Evolutionary conservation across 768 basidiomycete species (phyloP).

Genomic region (Leucogyrophana mollusca): DNA sequence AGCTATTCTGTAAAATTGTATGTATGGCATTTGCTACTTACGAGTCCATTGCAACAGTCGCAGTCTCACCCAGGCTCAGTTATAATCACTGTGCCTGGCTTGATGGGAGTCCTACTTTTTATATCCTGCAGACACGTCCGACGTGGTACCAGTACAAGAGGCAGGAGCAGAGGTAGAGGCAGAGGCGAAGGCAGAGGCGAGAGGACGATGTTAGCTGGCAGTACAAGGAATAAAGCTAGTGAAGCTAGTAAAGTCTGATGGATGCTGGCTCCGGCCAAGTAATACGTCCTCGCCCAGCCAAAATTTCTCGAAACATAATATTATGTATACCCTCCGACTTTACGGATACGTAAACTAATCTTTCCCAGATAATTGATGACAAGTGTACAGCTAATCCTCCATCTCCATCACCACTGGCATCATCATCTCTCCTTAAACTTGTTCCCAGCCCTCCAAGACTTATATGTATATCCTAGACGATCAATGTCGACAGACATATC

Average conservation of each 20-base stretch:
- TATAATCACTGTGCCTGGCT: conserved; percentile 3
- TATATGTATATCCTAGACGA: too few species aligned
- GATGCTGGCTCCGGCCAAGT: too few species aligned
- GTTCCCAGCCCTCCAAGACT: too few species aligned
- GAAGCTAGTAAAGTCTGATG: too few species aligned
- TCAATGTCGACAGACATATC: too few species aligned
- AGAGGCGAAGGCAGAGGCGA: too few species aligned
- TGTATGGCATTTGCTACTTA: conserved; percentile 13
- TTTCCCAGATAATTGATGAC: conserved; percentile 11
- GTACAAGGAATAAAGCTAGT: too few species aligned
- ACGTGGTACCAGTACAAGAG: too few species aligned
- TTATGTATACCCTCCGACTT: conserved; percentile 18
- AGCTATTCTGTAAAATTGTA: not conserved
- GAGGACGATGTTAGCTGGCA: too few species aligned
- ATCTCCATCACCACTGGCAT: conserved; percentile 3
- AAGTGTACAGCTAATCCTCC: conserved; percentile 1
- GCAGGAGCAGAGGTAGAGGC: not conserved
- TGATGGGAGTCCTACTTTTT: not conserved
- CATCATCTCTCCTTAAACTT: too few species aligned
- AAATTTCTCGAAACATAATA: not conserved
- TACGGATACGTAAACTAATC: conserved; percentile 27
- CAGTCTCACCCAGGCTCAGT: not conserved
- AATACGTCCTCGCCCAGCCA: too few species aligned
- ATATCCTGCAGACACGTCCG: not conserved
- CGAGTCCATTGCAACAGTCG: conserved; percentile 15